These are phyloP conservation scores for Striga asiatica DNA, from an alignment of 257 asterid species.

Conservation along the genomic window DNA sequence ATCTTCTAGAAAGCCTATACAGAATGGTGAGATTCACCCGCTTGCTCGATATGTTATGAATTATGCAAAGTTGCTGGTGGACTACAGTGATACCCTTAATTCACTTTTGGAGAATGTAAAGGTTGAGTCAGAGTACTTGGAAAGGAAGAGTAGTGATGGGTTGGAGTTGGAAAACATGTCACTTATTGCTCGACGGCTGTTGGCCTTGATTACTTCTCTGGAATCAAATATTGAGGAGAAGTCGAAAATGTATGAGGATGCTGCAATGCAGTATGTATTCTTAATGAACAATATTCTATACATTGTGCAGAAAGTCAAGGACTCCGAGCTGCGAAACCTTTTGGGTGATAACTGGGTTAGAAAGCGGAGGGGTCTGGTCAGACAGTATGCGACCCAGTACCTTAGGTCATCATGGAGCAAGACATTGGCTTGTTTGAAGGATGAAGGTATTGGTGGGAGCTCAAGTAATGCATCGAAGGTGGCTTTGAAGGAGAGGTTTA, in stretches of 20 bases:
- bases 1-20: slow-evolving; percentile 63
- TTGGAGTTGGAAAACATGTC: slow-evolving; percentile 43
- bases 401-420: slow-evolving; percentile 91
- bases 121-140: slow-evolving; percentile 20
- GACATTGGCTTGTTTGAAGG: slow-evolving; percentile 68
- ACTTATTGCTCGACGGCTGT: slow-evolving; percentile 42
- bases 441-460: slow-evolving; percentile 83
- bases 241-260: slow-evolving; percentile 75
- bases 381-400: slow-evolving; percentile 81
- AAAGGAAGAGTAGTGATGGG: slow-evolving; percentile 22
- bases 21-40: slow-evolving; percentile 84
- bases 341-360: slow-evolving; percentile 85
- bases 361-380: slow-evolving; percentile 64
- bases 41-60: slow-evolving; percentile 92
- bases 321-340: slow-evolving; percentile 64
- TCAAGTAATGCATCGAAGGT: slow-evolving; percentile 67
- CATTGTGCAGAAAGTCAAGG: slow-evolving; percentile 86
- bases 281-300: slow-evolving; percentile 88
- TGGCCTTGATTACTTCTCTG: slow-evolving; percentile 60
- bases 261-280: slow-evolving; percentile 72
- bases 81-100: slow-evolving; percentile 67
- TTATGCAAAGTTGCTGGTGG: slow-evolving; percentile 76
- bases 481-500: slow-evolving; percentile 79
- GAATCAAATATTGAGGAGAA: slow-evolving; percentile 81
- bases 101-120: slow-evolving; percentile 41